Conservation (phyloP, 331 rosid species). For the Stylosanthes scabra region DNA sequence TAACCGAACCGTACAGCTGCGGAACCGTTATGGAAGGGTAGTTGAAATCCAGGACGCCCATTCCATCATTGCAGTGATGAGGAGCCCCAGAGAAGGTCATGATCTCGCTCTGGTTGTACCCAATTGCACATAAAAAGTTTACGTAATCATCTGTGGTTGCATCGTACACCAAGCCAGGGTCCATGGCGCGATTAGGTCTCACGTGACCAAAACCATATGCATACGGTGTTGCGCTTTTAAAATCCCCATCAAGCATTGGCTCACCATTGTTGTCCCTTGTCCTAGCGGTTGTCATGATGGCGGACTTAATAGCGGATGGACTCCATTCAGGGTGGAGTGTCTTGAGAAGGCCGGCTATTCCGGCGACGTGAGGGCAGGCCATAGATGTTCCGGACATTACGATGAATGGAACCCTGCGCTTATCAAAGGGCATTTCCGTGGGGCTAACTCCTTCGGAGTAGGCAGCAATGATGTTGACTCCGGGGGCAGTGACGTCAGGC, state of each 20-base stretch:
- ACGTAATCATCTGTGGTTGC: constrained; percentile 53
- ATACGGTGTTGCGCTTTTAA: constrained; percentile 51
- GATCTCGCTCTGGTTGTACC: constrained; percentile 47
- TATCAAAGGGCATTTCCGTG: constrained; percentile 40
- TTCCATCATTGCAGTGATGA: constrained; percentile 36
- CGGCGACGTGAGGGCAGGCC: constrained; percentile 83
- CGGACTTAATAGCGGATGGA: constrained; percentile 69
- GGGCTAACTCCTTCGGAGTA: constrained; percentile 53
- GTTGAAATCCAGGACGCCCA: constrained; percentile 56
- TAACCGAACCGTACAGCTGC: constrained; percentile 41
- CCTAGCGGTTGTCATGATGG: constrained; percentile 74
- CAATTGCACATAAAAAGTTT: constrained; percentile 59
- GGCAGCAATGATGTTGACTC: constrained; percentile 76
- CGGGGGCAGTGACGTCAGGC: constrained; percentile 90
- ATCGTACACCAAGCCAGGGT: constrained; percentile 83
- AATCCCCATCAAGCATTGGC: constrained; percentile 40
- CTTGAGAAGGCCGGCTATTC: constrained; percentile 74
- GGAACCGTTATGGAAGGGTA: constrained; percentile 72
- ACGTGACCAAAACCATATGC: constrained; percentile 68
- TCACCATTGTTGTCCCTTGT: constrained; percentile 55
- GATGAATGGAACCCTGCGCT: constrained; percentile 51
- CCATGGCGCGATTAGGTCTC: constrained; percentile 67
- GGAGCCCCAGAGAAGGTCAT: constrained; percentile 32
- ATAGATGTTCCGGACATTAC: constrained; percentile 82
- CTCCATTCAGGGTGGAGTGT: constrained; percentile 68